A percentile compares a stretch with the other conserved stretches of the same genome.
Evolutionary conservation across 2,329 filamentous ascomycete genomes (phyloP).

Genomic region (Pseudodiploospora longispora): DNA sequence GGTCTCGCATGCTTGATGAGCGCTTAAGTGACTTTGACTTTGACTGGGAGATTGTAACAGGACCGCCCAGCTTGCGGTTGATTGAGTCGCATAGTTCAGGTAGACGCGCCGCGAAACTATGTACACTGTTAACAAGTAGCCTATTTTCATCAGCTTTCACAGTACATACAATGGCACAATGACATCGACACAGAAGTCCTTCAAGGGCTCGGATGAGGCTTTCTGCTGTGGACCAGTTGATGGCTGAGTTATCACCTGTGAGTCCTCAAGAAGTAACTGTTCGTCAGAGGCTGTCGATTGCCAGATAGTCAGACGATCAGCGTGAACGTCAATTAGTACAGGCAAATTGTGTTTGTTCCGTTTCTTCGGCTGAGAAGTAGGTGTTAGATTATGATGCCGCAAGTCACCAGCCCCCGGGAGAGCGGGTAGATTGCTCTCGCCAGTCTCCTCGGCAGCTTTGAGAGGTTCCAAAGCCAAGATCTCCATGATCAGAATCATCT

Average conservation of each 20-base stretch:
- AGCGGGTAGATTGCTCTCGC: constrained; percentile 39
- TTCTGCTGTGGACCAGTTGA: constrained; percentile 30
- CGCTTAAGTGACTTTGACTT: constrained; percentile 42
- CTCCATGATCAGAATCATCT: constrained; percentile 73
- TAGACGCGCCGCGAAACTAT: constrained; percentile 65
- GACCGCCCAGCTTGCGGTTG: constrained; percentile 69
- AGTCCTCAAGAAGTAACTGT: constrained; percentile 40
- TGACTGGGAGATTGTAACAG: constrained; percentile 47
- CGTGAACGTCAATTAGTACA: constrained; percentile 61
- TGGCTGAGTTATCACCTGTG: constrained; percentile 27
- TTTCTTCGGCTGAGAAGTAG: constrained; percentile 39
- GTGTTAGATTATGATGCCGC: constrained; percentile 15
- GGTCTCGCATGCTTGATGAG: constrained; percentile 32
- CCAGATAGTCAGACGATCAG: constrained; percentile 77
- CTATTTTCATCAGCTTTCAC: no score
- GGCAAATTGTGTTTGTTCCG: constrained; percentile 55
- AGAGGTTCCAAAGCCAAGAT: constrained; percentile 61
- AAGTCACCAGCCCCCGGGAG: constrained; percentile 28
- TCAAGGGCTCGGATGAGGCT: constrained; percentile 52
- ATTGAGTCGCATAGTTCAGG: constrained; percentile 62
- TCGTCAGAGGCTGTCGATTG: constrained; percentile 64
- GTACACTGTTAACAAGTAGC: constrained; percentile 23
- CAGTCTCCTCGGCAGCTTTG: constrained; percentile 30
- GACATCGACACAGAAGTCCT: constrained; percentile 72
- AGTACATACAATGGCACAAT: constrained; percentile 65